Evolutionary conservation across 2,329 filamentous ascomycete genomes (phyloP), one percentile per base, ranked within the genome.

Genomic region (Sclerotinia spermophila): DNA sequence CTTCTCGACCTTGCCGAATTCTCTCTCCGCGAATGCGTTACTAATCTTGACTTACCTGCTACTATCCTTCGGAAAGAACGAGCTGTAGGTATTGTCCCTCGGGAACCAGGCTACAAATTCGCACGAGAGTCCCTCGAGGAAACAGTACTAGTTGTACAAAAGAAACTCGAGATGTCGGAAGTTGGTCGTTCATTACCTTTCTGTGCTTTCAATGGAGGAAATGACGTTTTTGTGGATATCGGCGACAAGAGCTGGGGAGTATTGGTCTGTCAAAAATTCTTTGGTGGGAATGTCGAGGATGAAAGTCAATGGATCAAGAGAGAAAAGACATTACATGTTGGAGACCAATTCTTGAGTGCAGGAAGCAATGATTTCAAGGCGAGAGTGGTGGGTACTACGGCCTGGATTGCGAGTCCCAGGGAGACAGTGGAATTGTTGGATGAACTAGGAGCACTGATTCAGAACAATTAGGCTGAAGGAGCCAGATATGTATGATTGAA

Each of bases 191-290:
- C 79, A 35, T 83, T 99, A 44, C 96, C 96, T 0, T 99, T 98
- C 79, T 99, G 96, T 79, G 96, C 96, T 33, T 99, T 99, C 84
- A 99, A 99, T 80, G 96, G 95, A 68, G 96, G 96, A 17, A 95
- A 96, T 73, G 96, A 99, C 80, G 94, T 98, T 56, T 99, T 99
- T 81, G 94, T 99, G 68, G 96, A 99, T 80, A 97, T 99, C 78
- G 96, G 96, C 70, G 96, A 99, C 82, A 99, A 99, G 83, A 94
- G 91, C 68, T 97, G 94, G 92, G 96, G 96, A 74, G 96, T 99
- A 3, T 86, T 92, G 45, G 93, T 94, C 5, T 97, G 94, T 79
- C 96, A 99, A 83, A 87, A 90, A 71, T 97, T 93, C 84, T 97
- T 97, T 79, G 92, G 91, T 33, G 88, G 67, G 38, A n/a, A 68